Percentiles rank a stretch among this genome's conserved stretches.
phyloP scores from a whole-genome alignment of 2,329 filamentous ascomycete species.

The Aureobasidium sp. region DNA sequence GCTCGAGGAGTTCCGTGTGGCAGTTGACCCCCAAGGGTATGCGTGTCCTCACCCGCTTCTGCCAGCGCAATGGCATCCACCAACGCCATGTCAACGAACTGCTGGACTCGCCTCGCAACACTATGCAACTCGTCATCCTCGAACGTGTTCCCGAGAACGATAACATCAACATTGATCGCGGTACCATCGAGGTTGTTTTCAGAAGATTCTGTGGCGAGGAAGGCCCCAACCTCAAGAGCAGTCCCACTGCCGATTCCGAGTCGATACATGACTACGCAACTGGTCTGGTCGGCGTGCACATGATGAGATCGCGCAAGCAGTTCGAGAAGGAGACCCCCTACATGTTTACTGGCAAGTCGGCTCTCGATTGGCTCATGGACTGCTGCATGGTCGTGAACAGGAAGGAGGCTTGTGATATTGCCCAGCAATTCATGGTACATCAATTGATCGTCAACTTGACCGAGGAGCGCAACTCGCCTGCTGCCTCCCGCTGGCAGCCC shows the following conservation, averaged over 20 bases:
- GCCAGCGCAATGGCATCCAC: conserved; percentile 88
- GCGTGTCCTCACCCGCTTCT: conserved; percentile 83
- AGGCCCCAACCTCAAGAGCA: conserved; percentile 75
- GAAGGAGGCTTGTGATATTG: conserved; percentile 75
- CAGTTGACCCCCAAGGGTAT: conserved; percentile 94
- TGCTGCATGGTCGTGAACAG: conserved; percentile 92
- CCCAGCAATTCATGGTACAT: conserved; percentile 74
- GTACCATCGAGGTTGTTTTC: conserved; percentile 91
- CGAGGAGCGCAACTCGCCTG: conserved; percentile 36
- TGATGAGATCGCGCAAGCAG: conserved; percentile 66
- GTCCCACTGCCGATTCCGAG: conserved; percentile 70
- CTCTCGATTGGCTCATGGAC: conserved; percentile 94
- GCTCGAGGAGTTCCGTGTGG: conserved; percentile 86
- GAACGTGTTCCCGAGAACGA: conserved; percentile 80
- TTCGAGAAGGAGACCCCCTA: conserved; percentile 69
- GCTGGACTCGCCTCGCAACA: conserved; percentile 62
- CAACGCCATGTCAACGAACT: conserved; percentile 86
- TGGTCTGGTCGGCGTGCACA: conserved; percentile 84
- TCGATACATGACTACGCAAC: conserved; percentile 88
- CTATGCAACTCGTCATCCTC: conserved; percentile 80
- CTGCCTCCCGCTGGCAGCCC: conserved; percentile 64
- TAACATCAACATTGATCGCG: conserved; percentile 79
- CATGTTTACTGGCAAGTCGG: conserved; percentile 84
- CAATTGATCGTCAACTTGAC: conserved; percentile 70
- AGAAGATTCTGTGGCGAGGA: conserved; percentile 77